Percentiles rank a stretch among this genome's conserved stretches.
Conservation (phyloP, 768 basidiomycete species). For the Hypholoma fasciculare region DNA sequence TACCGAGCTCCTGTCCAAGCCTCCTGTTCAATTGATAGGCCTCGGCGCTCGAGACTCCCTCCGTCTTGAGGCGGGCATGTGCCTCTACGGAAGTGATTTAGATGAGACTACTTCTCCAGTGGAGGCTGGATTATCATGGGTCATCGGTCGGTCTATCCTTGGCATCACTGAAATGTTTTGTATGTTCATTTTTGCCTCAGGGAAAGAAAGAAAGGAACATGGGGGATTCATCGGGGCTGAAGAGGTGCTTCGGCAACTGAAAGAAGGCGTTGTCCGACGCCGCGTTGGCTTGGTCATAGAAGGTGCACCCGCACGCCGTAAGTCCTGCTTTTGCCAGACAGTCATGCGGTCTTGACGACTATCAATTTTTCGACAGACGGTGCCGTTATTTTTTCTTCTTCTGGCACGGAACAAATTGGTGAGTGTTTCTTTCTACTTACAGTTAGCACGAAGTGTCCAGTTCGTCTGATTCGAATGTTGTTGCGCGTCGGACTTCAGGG, state of each 20-base stretch:
- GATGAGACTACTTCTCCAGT: constrained; percentile 85
- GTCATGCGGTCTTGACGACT: neutral
- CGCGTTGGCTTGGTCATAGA: constrained; percentile 84
- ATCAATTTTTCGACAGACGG: constrained; percentile 53
- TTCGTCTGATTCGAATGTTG: constrained; percentile 3
- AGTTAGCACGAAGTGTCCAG: constrained; percentile 5
- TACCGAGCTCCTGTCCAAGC: constrained; percentile 61
- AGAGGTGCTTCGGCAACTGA: constrained; percentile 71
- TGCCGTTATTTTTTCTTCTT: constrained; percentile 66
- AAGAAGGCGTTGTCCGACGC: constrained; percentile 73
- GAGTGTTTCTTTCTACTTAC: constrained; percentile 24
- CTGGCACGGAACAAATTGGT: constrained; percentile 62
- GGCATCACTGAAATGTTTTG: neutral
- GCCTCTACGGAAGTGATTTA: constrained; percentile 92
- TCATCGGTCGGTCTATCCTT: constrained; percentile 68
- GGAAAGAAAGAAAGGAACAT: constrained; percentile 75
- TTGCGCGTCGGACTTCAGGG: constrained; percentile 38
- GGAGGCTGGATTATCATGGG: constrained; percentile 91
- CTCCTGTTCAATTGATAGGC: constrained; percentile 80
- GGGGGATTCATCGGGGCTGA: constrained; percentile 81
- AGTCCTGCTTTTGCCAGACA: constrained; percentile 26
- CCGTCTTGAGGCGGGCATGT: constrained; percentile 96
- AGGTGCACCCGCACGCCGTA: constrained; percentile 85
- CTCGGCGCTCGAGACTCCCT: constrained; percentile 92
- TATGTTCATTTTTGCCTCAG: constrained; percentile 33